Conservation (phyloP, 2,329 filamentous ascomycete genomes). For the Alternaria gansuensis region DNA sequence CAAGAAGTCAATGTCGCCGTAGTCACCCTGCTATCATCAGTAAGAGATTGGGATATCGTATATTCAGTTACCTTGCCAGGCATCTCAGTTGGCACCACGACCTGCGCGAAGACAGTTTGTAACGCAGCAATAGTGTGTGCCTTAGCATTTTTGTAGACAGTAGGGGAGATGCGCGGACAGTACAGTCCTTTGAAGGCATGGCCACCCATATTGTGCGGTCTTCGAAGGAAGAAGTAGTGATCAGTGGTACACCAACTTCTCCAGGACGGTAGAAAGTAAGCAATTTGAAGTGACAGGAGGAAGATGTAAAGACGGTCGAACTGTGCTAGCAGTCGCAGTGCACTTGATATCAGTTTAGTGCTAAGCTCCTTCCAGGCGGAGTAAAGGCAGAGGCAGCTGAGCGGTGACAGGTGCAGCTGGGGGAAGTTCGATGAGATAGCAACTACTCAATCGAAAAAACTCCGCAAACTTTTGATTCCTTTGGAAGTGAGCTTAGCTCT, state of each 20-base stretch:
- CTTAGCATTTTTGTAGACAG: slow-evolving; percentile 31
- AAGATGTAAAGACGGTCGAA: background rate
- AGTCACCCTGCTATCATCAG: slow-evolving; percentile 16
- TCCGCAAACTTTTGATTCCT: too few relatives aligned
- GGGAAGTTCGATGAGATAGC: background rate
- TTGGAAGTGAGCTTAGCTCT: background rate
- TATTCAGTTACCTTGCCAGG: slow-evolving; percentile 31
- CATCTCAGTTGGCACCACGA: slow-evolving; percentile 39
- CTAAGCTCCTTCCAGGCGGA: background rate
- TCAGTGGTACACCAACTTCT: too few relatives aligned
- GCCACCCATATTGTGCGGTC: slow-evolving; percentile 29
- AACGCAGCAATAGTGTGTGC: slow-evolving; percentile 23
- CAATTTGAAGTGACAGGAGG: background rate
- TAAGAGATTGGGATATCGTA: background rate
- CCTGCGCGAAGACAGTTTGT: slow-evolving; percentile 32
- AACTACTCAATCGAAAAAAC: background rate
- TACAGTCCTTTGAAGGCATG: slow-evolving; percentile 23
- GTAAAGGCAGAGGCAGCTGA: background rate
- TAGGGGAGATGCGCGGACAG: slow-evolving; percentile 34
- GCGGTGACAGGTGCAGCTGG: background rate
- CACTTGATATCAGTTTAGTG: background rate
- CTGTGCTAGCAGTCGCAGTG: background rate
- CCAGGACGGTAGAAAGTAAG: background rate
- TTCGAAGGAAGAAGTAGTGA: background rate
- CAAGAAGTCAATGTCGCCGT: slow-evolving; percentile 40